Percentiles rank a stretch among this genome's conserved stretches.
Conservation (phyloP, 2,329 filamentous ascomycete genomes). For the Botrytis sinoallii region DNA sequence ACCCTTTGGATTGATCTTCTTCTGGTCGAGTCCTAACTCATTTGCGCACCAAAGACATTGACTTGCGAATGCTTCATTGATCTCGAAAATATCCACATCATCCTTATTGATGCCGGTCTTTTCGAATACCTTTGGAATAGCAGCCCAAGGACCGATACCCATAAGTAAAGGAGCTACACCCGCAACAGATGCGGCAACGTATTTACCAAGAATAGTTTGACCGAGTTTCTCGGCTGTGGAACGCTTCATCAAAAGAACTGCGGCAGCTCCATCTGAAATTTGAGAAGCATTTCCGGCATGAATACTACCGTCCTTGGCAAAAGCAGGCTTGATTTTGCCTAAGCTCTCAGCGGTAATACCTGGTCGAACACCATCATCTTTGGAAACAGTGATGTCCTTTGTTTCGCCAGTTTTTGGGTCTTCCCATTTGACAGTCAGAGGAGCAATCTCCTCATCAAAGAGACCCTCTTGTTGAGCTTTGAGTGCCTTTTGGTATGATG, state of each 20-base stretch:
- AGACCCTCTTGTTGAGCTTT: conserved; percentile 84
- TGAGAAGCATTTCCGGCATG: conserved; percentile 96
- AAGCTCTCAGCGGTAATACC: conserved; percentile 86
- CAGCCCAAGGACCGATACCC: conserved; percentile 93
- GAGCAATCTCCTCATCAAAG: conserved; percentile 87
- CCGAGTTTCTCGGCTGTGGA: conserved; percentile 84
- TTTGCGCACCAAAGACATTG: conserved; percentile 94
- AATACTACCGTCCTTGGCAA: conserved; percentile 87
- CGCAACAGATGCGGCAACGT: conserved; percentile 77
- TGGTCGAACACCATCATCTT: conserved; percentile 82
- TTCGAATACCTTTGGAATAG: conserved; percentile 86
- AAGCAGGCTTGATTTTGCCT: conserved; percentile 86
- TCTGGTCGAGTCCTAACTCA: conserved; percentile 74
- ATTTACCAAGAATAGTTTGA: conserved; percentile 89
- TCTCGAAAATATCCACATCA: conserved; percentile 96
- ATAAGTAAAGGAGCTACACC: conserved; percentile 92
- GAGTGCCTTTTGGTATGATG: conserved; percentile 84
- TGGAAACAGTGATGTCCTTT: conserved; percentile 76
- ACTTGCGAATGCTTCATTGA: conserved; percentile 97
- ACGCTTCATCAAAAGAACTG: conserved; percentile 93
- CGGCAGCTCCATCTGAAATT: conserved; percentile 92
- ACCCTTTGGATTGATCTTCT: conserved; percentile 97
- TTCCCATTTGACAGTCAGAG: conserved; percentile 80
- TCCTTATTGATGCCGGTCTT: conserved; percentile 83
- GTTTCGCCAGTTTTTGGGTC: conserved; percentile 88